phyloP scores from a whole-genome alignment of 169 alveolate species.

The Eimeria sp. region DNA sequence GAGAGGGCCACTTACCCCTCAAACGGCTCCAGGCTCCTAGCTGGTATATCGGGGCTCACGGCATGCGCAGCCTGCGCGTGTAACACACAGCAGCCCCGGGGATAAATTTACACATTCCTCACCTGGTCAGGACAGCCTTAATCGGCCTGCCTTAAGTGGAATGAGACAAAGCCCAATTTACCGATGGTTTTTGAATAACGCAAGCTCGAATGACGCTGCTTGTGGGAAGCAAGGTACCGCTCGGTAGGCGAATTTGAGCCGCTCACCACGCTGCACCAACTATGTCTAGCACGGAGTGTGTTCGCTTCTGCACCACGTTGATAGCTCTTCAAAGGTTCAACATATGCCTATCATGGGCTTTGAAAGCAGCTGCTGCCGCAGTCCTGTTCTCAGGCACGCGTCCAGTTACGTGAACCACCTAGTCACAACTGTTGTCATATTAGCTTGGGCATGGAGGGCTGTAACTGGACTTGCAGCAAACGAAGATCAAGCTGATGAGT shows the following conservation, averaged over 20 bases:
- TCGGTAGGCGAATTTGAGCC: neutral
- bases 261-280: neutral
- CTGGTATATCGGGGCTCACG: conserved; percentile 18
- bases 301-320: neutral
- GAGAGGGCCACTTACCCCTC: neutral
- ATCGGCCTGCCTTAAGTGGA: neutral
- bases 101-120: neutral
- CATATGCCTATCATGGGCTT: neutral
- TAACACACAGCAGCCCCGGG: conserved; percentile 12
- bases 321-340: neutral
- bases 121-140: neutral
- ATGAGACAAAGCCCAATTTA: neutral
- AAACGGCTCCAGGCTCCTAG: conserved; percentile 17
- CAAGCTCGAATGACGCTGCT: conserved; percentile 1
- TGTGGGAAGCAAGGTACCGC: neutral
- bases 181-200: neutral
- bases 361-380: neutral
- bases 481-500: neutral
- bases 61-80: conserved; percentile 7
- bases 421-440: conserved; percentile 5
- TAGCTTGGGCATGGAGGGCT: neutral
- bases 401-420: neutral
- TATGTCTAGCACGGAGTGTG: conserved; percentile 8
- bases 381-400: neutral
- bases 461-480: neutral